phyloP scores from a whole-genome alignment of 768 basidiomycete species.

The Suillus clintonianus region DNA sequence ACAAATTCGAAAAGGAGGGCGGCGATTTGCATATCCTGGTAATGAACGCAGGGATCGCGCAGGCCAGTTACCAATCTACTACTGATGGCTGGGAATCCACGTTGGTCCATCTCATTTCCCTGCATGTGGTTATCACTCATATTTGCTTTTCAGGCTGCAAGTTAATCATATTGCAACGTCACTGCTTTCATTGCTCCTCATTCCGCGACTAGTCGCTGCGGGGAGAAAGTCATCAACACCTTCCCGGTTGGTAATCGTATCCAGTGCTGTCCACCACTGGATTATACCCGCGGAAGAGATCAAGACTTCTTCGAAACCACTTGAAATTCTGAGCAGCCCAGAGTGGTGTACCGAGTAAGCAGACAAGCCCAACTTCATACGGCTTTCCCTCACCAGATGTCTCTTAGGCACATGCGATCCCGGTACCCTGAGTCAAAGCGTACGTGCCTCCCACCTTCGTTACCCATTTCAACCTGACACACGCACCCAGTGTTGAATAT shows the following conservation, averaged over 20 bases:
- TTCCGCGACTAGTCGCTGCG: slow-evolving; percentile 31
- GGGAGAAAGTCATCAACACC: slow-evolving; percentile 22
- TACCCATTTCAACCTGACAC: neutral
- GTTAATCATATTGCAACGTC: slow-evolving; percentile 36
- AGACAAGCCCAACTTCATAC: neutral
- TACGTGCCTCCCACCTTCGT: slow-evolving; percentile 3
- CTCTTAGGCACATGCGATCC: slow-evolving; percentile 12
- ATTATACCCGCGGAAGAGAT: slow-evolving; percentile 19
- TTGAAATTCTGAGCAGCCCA: slow-evolving; percentile 24
- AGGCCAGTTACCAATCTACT: slow-evolving; percentile 22
- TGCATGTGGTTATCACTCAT: neutral
- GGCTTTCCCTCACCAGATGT: neutral
- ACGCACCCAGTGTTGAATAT: slow-evolving; percentile 28
- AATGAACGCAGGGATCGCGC: slow-evolving; percentile 41
- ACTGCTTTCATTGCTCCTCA: slow-evolving; percentile 30
- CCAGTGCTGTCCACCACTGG: slow-evolving; percentile 30
- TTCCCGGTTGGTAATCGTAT: slow-evolving; percentile 31
- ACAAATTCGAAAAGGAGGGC: slow-evolving; percentile 21
- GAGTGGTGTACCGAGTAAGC: slow-evolving; percentile 23
- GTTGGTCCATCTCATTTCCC: slow-evolving; percentile 25
- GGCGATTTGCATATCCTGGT: slow-evolving; percentile 43
- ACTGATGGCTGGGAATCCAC: slow-evolving; percentile 48
- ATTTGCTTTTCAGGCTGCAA: slow-evolving; percentile 29
- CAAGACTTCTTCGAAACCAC: slow-evolving; percentile 17
- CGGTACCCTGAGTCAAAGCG: slow-evolving; percentile 31